These are phyloP conservation scores for Salix suchowensis DNA, from an alignment of 345 rosid genomes.

Conservation along the genomic window DNA sequence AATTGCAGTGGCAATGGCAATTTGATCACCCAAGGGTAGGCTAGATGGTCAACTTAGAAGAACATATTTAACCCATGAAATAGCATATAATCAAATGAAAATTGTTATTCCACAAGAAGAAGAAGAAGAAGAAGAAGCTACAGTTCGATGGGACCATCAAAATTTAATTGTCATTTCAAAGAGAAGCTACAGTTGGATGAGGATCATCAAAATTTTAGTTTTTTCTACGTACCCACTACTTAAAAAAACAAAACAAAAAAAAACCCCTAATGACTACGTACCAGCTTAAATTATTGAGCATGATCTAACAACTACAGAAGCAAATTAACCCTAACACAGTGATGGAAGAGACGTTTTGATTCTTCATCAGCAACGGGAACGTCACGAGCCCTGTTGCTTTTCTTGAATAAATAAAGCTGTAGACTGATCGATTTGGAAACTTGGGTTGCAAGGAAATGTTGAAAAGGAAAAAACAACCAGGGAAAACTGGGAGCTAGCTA, in stretches of 20 bases:
- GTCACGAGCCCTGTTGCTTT: background rate
- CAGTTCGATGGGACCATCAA: background rate
- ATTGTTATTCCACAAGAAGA: too few relatives aligned
- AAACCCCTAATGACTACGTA: too few relatives aligned
- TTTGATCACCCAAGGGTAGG: too few relatives aligned
- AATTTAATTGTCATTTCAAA: too few relatives aligned
- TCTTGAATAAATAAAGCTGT: background rate
- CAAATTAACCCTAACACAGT: background rate
- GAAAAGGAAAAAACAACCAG: background rate
- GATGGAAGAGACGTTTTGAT: background rate
- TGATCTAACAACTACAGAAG: background rate
- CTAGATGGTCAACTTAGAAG: too few relatives aligned
- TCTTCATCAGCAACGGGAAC: background rate
- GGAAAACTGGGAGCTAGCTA: background rate
- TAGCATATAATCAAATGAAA: too few relatives aligned
- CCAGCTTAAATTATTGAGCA: background rate
- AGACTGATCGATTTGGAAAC: background rate
- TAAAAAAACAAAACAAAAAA: too few relatives aligned
- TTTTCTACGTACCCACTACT: background rate
- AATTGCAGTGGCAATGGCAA: too few relatives aligned
- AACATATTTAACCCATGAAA: too few relatives aligned
- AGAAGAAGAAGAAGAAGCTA: background rate
- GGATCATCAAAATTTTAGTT: background rate
- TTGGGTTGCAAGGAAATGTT: background rate
- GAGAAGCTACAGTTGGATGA: background rate